Conservation (phyloP, 345 rosid genomes). For the Melaleuca alternifolia region DNA sequence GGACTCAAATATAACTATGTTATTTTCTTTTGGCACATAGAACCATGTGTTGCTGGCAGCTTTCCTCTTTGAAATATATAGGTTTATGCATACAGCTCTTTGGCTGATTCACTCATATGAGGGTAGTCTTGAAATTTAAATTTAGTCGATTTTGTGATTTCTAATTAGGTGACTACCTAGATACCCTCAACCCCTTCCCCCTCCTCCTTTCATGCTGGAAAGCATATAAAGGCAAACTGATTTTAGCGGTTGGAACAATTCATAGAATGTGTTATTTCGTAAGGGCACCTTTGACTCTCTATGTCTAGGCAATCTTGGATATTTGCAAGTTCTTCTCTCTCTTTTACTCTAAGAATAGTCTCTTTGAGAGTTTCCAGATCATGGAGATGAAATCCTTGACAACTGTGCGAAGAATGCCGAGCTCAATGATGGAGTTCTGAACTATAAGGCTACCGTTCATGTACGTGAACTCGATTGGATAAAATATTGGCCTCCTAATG, state of each 20-base stretch:
- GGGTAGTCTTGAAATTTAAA: background rate
- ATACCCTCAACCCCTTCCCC: no score
- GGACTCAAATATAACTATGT: background rate
- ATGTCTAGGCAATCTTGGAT: background rate
- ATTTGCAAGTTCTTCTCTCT: background rate
- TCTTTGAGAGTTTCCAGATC: slow-evolving; percentile 26
- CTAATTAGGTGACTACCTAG: no score
- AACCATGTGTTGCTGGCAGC: background rate
- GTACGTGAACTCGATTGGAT: slow-evolving; percentile 80
- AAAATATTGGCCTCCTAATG: slow-evolving; percentile 51
- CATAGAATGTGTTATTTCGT: no score
- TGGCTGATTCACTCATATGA: background rate
- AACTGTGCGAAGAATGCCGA: slow-evolving; percentile 51
- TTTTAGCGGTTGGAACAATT: no score
- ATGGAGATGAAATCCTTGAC: slow-evolving; percentile 50
- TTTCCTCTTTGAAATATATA: background rate
- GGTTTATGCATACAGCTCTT: background rate
- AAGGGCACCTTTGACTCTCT: background rate
- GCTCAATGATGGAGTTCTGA: slow-evolving; percentile 35
- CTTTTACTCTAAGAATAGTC: background rate
- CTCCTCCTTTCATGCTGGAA: no score
- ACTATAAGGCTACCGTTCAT: slow-evolving; percentile 27
- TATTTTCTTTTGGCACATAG: background rate
- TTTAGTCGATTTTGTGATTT: background rate
- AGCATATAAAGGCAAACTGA: no score